Evolutionary conservation across 2,329 filamentous ascomycete species (phyloP).

Genomic region (Fusarium torreyae): DNA sequence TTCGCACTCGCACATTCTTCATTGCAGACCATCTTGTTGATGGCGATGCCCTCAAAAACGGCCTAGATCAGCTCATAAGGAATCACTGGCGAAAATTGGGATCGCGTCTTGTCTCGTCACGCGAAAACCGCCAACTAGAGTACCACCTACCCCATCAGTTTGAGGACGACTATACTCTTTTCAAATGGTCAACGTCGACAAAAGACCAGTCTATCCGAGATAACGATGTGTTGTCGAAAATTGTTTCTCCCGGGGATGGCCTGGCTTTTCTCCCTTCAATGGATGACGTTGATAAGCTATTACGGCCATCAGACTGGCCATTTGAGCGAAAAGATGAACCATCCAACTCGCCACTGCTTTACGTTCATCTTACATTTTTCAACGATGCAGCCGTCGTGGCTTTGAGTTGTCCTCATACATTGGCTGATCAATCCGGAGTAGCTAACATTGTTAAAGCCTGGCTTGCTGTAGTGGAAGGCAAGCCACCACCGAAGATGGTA

Average conservation of each 20-base stretch:
- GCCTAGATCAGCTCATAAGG: constrained; percentile 8
- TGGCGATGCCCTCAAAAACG: not conserved
- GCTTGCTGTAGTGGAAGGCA: not conserved
- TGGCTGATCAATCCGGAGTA: constrained; percentile 20
- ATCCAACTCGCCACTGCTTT: constrained; percentile 10
- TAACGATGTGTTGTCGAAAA: not conserved
- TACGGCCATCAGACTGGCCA: constrained; percentile 14
- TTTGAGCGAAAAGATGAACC: constrained; percentile 21
- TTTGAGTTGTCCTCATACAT: constrained; percentile 2
- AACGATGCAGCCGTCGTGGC: constrained; percentile 3
- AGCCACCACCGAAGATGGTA: not conserved
- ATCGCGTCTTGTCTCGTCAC: not conserved
- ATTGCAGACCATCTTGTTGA: constrained; percentile 9
- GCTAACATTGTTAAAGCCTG: constrained; percentile 24
- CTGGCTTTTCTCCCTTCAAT: constrained; percentile 8
- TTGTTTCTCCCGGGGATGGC: not conserved
- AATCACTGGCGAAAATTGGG: constrained; percentile 20
- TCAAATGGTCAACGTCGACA: constrained; percentile 12
- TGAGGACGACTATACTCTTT: constrained; percentile 3
- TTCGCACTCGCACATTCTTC: constrained; percentile 26
- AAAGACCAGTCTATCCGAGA: not conserved
- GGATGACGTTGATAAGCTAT: not conserved
- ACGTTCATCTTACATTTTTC: constrained; percentile 10
- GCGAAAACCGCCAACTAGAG: not conserved
- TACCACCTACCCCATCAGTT: constrained; percentile 19